Evolutionary conservation across 2,329 filamentous ascomycete species (phyloP).

Genomic region (Coniochaeta sp.): DNA sequence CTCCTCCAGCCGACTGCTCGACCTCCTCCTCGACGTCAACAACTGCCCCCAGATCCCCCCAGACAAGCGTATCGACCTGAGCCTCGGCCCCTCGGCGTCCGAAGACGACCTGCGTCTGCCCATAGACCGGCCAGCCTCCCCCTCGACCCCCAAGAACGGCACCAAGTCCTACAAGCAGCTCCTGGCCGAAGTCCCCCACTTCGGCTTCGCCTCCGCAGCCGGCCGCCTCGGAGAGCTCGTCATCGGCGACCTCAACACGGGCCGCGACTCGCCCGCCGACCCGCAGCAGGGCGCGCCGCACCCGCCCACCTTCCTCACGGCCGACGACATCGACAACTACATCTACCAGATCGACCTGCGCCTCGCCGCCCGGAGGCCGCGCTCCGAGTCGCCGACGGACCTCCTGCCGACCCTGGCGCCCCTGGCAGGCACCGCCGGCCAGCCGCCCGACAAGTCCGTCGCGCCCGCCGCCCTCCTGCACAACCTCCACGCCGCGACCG

Average conservation of each 20-base stretch:
- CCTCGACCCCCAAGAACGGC: slow-evolving; percentile 32
- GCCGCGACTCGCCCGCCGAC: slow-evolving; percentile 30
- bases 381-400: slow-evolving; percentile 8
- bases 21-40: slow-evolving; percentile 86
- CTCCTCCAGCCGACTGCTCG: slow-evolving; percentile 67
- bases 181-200: slow-evolving; percentile 44
- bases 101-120: slow-evolving; percentile 60
- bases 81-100: slow-evolving; percentile 36
- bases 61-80: slow-evolving; percentile 68
- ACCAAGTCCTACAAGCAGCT: slow-evolving; percentile 44
- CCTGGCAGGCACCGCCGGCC: slow-evolving; percentile 25
- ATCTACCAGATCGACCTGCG: slow-evolving; percentile 55
- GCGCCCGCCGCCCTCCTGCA: slow-evolving; percentile 17
- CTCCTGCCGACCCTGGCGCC: slow-evolving; percentile 45
- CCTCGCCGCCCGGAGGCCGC: slow-evolving; percentile 18
- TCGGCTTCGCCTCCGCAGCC: slow-evolving; percentile 44
- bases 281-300: slow-evolving; percentile 43
- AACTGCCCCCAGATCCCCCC: slow-evolving; percentile 70
- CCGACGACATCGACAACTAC: slow-evolving; percentile 68
- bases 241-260: slow-evolving; percentile 38
- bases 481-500: slow-evolving; percentile 21
- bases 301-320: slow-evolving; percentile 59
- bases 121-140: slow-evolving; percentile 67
- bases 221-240: slow-evolving; percentile 53
- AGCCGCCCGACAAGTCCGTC: slow-evolving; percentile 13